Percentiles rank a stretch among this genome's conserved stretches.
These are phyloP conservation scores for Prosopis cineraria DNA, from an alignment of 306 rosid species.

Conservation along the genomic window DNA sequence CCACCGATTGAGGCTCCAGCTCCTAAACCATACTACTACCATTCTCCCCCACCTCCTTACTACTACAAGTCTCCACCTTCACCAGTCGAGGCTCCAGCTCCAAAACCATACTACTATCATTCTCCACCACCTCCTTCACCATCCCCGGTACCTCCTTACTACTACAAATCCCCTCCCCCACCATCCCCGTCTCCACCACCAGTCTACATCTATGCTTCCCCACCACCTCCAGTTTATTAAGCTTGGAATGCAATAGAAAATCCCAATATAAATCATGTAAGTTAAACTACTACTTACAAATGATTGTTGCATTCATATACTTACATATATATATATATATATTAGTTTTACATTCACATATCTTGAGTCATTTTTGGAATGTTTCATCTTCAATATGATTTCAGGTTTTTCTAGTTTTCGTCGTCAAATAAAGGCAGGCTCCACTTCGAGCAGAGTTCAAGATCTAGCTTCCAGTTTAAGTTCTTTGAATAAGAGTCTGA, in stretches of 20 bases:
- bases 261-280: slow-evolving; percentile 56
- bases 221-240: slow-evolving; percentile 63
- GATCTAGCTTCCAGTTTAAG: slow-evolving; percentile 53
- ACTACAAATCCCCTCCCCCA: slow-evolving; percentile 42
- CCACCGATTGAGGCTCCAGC: slow-evolving; percentile 43
- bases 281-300: slow-evolving; percentile 32
- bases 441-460: slow-evolving; percentile 45
- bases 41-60: background rate
- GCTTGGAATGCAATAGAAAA: slow-evolving; percentile 4
- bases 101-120: background rate
- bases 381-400: background rate
- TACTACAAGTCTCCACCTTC: slow-evolving; percentile 12
- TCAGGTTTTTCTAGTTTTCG: slow-evolving; percentile 74
- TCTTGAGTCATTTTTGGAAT: slow-evolving; percentile 20
- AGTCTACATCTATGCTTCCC: slow-evolving; percentile 63
- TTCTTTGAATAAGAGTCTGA: slow-evolving; percentile 65
- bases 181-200: slow-evolving; percentile 54
- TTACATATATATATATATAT: background rate
- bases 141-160: background rate
- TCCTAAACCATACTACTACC: background rate
- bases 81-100: background rate
- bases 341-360: background rate
- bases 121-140: background rate
- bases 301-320: background rate
- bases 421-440: slow-evolving; percentile 71